phyloP scores from a whole-genome alignment of 371 early-diverging fungal species.

The Haplosporangium sp. region DNA sequence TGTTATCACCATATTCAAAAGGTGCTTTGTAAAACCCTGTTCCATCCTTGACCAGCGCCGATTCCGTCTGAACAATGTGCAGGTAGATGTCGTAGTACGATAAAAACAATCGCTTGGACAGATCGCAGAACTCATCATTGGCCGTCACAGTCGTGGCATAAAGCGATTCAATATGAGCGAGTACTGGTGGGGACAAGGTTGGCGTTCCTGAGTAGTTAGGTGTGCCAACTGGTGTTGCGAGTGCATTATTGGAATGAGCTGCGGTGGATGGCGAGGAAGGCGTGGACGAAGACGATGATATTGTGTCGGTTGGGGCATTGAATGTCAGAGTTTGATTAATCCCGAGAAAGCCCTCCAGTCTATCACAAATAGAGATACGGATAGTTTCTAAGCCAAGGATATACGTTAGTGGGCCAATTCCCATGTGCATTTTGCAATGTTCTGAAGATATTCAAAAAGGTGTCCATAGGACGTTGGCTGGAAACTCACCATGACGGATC shows the following conservation, averaged over 20 bases:
- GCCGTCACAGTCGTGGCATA: slow-evolving; percentile 24
- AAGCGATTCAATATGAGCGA: slow-evolving; percentile 41
- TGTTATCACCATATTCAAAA: slow-evolving; percentile 62
- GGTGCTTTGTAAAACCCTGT: slow-evolving; percentile 51
- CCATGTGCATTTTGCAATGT: not conserved
- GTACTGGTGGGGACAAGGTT: slow-evolving; percentile 3
- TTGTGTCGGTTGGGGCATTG: slow-evolving; percentile 15
- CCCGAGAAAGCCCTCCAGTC: slow-evolving; percentile 59
- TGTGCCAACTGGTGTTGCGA: slow-evolving; percentile 40
- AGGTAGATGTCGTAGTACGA: slow-evolving; percentile 61
- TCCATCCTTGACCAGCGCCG: slow-evolving; percentile 52
- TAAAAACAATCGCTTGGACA: slow-evolving; percentile 63
- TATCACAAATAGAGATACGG: slow-evolving; percentile 64
- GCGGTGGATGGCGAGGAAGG: slow-evolving; percentile 26
- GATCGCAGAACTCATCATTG: slow-evolving; percentile 59
- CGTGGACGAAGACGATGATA: slow-evolving; percentile 21
- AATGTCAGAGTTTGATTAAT: slow-evolving; percentile 34
- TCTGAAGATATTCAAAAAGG: not conserved
- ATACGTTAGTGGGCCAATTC: not conserved
- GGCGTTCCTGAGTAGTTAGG: slow-evolving; percentile 44
- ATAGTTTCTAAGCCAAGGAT: slow-evolving; percentile 60
- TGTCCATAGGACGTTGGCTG: not conserved
- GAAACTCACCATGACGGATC: slow-evolving; percentile 62
- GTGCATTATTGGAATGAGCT: slow-evolving; percentile 9
- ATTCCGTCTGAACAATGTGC: slow-evolving; percentile 59